Conservation (phyloP, 495 filamentous ascomycete species). For the Cenococcum geophilum region DNA sequence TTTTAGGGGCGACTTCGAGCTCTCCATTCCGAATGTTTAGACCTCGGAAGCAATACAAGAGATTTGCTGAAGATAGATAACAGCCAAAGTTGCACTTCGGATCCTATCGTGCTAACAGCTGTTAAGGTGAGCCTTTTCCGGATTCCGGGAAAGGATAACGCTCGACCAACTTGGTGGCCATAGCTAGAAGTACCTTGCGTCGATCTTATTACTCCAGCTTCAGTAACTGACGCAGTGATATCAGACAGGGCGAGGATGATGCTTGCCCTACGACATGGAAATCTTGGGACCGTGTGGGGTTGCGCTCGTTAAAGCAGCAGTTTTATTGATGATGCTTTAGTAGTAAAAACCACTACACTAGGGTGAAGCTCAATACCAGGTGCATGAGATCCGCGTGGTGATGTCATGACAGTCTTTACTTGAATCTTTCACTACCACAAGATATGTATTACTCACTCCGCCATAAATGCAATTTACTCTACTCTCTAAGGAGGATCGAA, state of each 20-base stretch:
- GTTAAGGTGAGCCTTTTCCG: background rate
- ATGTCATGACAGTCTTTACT: background rate
- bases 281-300: background rate
- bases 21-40: conserved; percentile 17
- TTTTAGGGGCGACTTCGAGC: conserved; percentile 43
- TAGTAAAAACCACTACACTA: background rate
- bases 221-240: background rate
- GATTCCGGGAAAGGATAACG: background rate
- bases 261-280: background rate
- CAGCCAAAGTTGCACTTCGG: too few species aligned
- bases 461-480: background rate
- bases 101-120: background rate
- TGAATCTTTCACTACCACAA: background rate
- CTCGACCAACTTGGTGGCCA: conserved; percentile 4
- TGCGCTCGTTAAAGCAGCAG: background rate
- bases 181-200: conserved; percentile 4
- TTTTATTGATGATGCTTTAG: background rate
- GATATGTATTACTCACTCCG: background rate
- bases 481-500: background rate
- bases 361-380: background rate
- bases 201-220: background rate
- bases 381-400: background rate
- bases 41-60: background rate
- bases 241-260: background rate
- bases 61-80: background rate